Evolutionary conservation across 2,329 filamentous ascomycete genomes (phyloP).

Genomic region (Fusarium graminum): DNA sequence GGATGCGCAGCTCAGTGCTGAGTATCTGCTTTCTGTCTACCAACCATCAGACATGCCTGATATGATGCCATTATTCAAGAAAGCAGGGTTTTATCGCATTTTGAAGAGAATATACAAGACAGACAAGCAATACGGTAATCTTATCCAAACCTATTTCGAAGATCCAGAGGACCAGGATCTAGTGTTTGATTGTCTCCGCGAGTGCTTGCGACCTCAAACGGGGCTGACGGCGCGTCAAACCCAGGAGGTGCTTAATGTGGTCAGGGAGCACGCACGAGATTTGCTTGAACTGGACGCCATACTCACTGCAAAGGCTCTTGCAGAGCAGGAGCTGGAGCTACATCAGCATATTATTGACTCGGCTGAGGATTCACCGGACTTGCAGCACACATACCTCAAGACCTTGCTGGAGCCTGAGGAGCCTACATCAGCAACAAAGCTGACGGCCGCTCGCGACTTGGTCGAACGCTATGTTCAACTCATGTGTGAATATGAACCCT

Average conservation of each 20-base stretch:
- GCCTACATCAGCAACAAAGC: slow-evolving; percentile 52
- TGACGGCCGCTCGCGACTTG: slow-evolving; percentile 68
- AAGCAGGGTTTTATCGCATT: slow-evolving; percentile 89
- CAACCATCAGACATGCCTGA: slow-evolving; percentile 84
- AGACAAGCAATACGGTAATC: slow-evolving; percentile 82
- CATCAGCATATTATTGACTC: slow-evolving; percentile 75
- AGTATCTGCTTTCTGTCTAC: slow-evolving; percentile 94
- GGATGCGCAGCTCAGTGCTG: slow-evolving; percentile 95
- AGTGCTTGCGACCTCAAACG: slow-evolving; percentile 76
- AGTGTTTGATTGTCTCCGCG: slow-evolving; percentile 83
- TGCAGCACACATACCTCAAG: slow-evolving; percentile 82
- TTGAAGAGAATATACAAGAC: slow-evolving; percentile 87
- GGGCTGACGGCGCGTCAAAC: slow-evolving; percentile 77
- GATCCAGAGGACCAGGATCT: slow-evolving; percentile 80
- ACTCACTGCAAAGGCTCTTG: slow-evolving; percentile 74
- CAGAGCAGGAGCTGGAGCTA: slow-evolving; percentile 70
- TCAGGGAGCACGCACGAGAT: slow-evolving; percentile 74
- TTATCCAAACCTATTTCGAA: slow-evolving; percentile 86
- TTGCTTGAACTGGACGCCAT: slow-evolving; percentile 76
- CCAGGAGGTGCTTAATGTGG: slow-evolving; percentile 75
- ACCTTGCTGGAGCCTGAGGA: slow-evolving; percentile 77
- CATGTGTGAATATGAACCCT: slow-evolving; percentile 87
- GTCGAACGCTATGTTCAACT: slow-evolving; percentile 88
- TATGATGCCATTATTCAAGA: slow-evolving; percentile 81
- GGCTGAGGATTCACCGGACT: slow-evolving; percentile 69